Conservation (phyloP, 2,329 filamentous ascomycete species). For the Tetracladium maxilliforme region DNA sequence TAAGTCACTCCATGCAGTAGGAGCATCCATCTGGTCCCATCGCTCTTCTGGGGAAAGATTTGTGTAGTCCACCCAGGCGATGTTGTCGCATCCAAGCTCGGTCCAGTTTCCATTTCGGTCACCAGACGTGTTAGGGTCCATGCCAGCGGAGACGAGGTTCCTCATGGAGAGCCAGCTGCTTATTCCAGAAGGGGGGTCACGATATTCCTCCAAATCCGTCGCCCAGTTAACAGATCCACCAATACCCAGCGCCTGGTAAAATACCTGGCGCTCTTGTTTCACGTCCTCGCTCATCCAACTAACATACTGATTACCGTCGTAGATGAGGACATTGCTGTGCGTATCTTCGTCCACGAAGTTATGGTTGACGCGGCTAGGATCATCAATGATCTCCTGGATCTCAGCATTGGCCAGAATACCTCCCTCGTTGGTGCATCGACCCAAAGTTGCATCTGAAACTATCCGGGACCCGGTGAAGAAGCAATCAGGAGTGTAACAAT, state of each 20-base stretch:
- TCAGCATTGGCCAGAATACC: constrained; percentile 24
- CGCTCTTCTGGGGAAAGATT: constrained; percentile 6
- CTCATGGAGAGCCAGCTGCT: constrained; percentile 1
- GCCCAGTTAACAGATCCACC: no score
- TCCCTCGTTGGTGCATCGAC: constrained; percentile 18
- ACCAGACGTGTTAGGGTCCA: constrained; percentile 6
- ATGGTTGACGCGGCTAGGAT: constrained; percentile 5
- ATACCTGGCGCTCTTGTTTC: no score
- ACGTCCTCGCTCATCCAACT: constrained; percentile 2
- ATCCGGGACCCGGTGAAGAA: constrained; percentile 12
- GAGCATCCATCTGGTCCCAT: constrained; percentile 10
- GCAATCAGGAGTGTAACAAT: constrained; percentile 17
- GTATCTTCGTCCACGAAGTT: constrained; percentile 5
- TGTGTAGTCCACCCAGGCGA: constrained; percentile 1
- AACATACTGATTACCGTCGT: constrained; percentile 7
- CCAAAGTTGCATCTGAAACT: constrained; percentile 13
- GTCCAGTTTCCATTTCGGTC: constrained; percentile 11
- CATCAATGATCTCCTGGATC: constrained; percentile 16
- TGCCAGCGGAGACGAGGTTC: constrained; percentile 3
- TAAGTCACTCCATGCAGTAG: constrained; percentile 13
- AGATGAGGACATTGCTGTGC: constrained; percentile 9
- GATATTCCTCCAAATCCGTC: no score
- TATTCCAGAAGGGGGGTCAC: no score
- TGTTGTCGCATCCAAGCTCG: constrained; percentile 7
- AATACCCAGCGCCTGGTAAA: no score